These are phyloP conservation scores for Kwoniella bestiolae DNA, from an alignment of 768 basidiomycete genomes.

Conservation along the genomic window DNA sequence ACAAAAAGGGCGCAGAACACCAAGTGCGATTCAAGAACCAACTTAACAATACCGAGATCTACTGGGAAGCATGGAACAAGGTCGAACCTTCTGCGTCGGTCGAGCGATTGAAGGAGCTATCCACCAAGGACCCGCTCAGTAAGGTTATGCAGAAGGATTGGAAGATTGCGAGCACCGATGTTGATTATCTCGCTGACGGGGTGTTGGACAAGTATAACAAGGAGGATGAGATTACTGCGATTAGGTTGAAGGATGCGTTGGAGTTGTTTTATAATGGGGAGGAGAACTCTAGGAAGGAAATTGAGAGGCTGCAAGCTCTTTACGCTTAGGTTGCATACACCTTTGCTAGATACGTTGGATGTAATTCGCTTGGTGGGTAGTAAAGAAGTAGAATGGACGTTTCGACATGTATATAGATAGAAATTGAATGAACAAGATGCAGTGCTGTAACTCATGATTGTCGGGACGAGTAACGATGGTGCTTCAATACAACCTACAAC, in stretches of 20 bases:
- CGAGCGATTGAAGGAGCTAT: constrained; percentile 28
- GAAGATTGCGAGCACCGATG: constrained; percentile 29
- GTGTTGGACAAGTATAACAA: constrained; percentile 48
- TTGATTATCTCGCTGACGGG: constrained; percentile 44
- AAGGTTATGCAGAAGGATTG: constrained; percentile 33
- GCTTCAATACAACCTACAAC: no score
- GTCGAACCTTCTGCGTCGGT: constrained; percentile 25
- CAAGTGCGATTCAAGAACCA: constrained; percentile 25
- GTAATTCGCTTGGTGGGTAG: no score
- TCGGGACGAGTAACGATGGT: no score
- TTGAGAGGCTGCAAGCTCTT: constrained; percentile 28
- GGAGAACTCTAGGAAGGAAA: constrained; percentile 25
- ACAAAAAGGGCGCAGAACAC: constrained; percentile 35
- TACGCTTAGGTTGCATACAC: constrained; percentile 14
- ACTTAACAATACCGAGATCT: constrained; percentile 34
- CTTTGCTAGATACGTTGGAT: no score
- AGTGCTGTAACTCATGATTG: no score
- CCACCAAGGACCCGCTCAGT: constrained; percentile 38
- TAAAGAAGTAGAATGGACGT: no score
- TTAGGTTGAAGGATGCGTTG: constrained; percentile 37
- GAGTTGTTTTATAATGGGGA: constrained; percentile 34
- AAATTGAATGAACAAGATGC: no score
- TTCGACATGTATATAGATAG: no score
- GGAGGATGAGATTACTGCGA: constrained; percentile 38
- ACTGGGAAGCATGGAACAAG: constrained; percentile 27